phyloP scores from a whole-genome alignment of 1,139 yeast species.

The Candida albicans region DNA sequence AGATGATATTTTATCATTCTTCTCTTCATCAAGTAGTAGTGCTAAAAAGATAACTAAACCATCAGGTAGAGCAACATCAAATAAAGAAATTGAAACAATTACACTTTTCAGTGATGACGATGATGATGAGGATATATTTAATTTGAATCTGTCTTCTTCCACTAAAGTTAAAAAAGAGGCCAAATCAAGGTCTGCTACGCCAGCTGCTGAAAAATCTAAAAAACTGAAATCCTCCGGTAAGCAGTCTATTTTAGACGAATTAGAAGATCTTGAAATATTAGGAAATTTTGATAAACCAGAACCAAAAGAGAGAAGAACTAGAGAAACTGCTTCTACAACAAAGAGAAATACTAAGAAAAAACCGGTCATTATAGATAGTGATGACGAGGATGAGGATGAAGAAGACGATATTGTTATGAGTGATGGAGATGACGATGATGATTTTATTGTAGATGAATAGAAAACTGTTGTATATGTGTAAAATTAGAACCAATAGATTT shows the following conservation, averaged over 20 bases:
- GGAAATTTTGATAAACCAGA: not conserved
- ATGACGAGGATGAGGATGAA: slow-evolving; percentile 5
- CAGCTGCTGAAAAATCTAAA: slow-evolving; percentile 1
- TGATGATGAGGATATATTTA: slow-evolving; percentile 15
- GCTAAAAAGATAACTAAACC: slow-evolving; percentile 4
- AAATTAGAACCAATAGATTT: too few species aligned
- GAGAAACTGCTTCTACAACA: not conserved
- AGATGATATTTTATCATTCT: slow-evolving; percentile 14
- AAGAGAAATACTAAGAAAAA: slow-evolving; percentile 1
- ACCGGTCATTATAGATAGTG: slow-evolving; percentile 3
- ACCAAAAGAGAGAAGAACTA: not conserved
- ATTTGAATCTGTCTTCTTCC: slow-evolving; percentile 1
- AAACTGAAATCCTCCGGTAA: slow-evolving; percentile 7
- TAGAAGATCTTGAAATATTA: slow-evolving; percentile 16
- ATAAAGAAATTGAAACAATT: slow-evolving; percentile 4
- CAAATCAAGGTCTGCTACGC: slow-evolving; percentile 4
- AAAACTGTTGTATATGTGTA: too few species aligned
- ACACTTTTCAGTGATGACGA: slow-evolving; percentile 15
- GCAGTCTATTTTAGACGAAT: slow-evolving; percentile 14
- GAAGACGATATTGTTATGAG: slow-evolving; percentile 2
- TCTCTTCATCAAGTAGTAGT: slow-evolving; percentile 10
- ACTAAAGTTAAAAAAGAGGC: slow-evolving; percentile 1
- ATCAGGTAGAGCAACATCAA: not conserved
- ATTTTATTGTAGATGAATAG: slow-evolving; percentile 2
- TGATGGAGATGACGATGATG: slow-evolving; percentile 8